Percentiles rank a stretch among this genome's conserved stretches.
phyloP scores from a whole-genome alignment of 768 basidiomycete species.

The Suillus plorans region DNA sequence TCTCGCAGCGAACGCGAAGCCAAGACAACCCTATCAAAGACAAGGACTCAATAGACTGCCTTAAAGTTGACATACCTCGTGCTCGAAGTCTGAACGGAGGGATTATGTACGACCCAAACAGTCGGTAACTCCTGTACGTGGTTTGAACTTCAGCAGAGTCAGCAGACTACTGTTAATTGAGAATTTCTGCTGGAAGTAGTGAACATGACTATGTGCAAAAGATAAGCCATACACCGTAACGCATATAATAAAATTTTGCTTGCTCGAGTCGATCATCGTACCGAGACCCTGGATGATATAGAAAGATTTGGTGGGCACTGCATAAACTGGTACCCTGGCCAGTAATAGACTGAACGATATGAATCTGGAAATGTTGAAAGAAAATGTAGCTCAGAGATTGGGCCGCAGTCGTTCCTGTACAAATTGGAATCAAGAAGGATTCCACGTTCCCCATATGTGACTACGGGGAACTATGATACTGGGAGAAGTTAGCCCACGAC shows the following conservation, averaged over 20 bases:
- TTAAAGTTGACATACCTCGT: constrained; percentile 6
- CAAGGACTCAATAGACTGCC: neutral
- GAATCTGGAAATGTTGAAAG: neutral
- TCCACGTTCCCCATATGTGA: no score
- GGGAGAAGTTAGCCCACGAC: no score
- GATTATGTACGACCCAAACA: neutral
- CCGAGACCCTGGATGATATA: neutral
- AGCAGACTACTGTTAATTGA: neutral
- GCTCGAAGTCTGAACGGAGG: neutral
- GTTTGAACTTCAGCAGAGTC: neutral
- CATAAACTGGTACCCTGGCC: neutral
- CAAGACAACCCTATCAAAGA: constrained; percentile 1
- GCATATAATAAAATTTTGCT: no score
- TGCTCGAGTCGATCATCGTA: no score
- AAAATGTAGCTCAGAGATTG: neutral
- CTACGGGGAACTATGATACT: no score
- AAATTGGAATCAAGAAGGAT: no score
- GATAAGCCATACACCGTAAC: no score
- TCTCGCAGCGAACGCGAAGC: constrained; percentile 1
- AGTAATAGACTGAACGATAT: neutral
- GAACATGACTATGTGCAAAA: neutral
- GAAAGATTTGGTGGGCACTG: neutral
- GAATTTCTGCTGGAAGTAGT: neutral
- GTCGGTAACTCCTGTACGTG: neutral
- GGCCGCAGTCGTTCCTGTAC: no score